Base-by-base conservation (phyloP, 345 rosid species). In the Chamaenerion angustifolium region DNA sequence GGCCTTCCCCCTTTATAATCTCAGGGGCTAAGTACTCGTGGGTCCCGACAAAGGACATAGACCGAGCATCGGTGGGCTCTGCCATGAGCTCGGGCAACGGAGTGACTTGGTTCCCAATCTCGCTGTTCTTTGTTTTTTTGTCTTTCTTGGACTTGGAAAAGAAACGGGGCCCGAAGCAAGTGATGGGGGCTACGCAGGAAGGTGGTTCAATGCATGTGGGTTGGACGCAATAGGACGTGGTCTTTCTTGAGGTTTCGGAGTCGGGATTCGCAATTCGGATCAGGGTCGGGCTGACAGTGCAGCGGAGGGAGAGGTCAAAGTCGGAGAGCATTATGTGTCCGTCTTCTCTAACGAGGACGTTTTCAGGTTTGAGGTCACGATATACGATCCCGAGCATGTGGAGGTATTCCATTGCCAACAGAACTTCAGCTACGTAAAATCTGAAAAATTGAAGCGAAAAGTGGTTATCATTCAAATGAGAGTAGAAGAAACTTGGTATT, bases 31-130 rank as follows among this genome's bases (percentile, higher is more conserved):
- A 76, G 66, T 87, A 83, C 63, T 87, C 90, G 1, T 84, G 96
- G 45, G 95, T 88, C 58, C 96, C 96, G 14, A 84, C 95, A 64
- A 88, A 88, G 4, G 96, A 88, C 96, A 88, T 88, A 13, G 95
- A 88, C 52, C 92, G 81, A 5, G 94, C 96, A 10, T 81, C 88
- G 0, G 88, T 84, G 51, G 96, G 96, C 71, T 88, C 96, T 0
- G 96, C 95, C 12, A 88, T 63, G 52, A 88, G 86, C 78, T 88
- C 96, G 2, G 96, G 96, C 54, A 84, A 61, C 6, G 83, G 90
- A 56, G 88, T 78, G 51, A 81, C 90, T 71, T 79, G 94, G 66
- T 83, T 76, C 35, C 80, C 79, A 0, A 83, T 62, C 41, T 87
- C 96, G 44, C 63, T 54, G 47, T 21, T 78, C 74, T 77, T 87